phyloP scores from a whole-genome alignment of 345 rosid species.

The Rubroshorea leprosula region DNA sequence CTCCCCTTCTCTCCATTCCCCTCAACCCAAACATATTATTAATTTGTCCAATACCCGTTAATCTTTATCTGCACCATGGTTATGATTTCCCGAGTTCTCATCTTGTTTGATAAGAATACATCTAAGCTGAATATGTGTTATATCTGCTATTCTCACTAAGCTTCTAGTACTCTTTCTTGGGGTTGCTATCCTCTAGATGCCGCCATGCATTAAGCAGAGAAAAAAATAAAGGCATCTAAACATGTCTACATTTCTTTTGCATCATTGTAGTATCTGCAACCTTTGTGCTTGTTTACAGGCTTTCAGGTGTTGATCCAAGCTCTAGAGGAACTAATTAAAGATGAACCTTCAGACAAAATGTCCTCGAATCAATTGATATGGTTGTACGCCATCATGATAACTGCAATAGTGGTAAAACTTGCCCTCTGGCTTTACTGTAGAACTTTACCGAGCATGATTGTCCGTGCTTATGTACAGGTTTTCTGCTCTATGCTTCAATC shows the following conservation, averaged over 20 bases:
- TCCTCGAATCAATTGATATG: conserved; percentile 43
- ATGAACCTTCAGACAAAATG: conserved; percentile 44
- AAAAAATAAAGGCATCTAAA: no score
- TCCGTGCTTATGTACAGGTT: conserved; percentile 93
- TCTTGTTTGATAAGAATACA: no score
- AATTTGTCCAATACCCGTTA: not conserved
- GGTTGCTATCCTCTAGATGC: no score
- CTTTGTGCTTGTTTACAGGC: conserved; percentile 34
- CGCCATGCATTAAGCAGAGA: no score
- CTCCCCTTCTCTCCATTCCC: no score
- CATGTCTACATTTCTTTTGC: not conserved
- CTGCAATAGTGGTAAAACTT: conserved; percentile 66
- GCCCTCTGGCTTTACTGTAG: conserved; percentile 82
- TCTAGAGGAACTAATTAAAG: conserved; percentile 42
- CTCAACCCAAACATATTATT: no score
- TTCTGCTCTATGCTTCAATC: not conserved
- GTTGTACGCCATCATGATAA: conserved; percentile 71
- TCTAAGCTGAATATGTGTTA: no score
- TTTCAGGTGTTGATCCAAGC: conserved; percentile 74
- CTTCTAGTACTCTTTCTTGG: no score
- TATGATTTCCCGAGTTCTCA: no score
- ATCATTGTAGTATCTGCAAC: not conserved
- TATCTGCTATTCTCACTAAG: no score
- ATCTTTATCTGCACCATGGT: no score
- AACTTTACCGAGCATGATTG: conserved; percentile 66